phyloP scores from a whole-genome alignment of 2,329 filamentous ascomycete species.

The Ascochyta viciae-villosae region DNA sequence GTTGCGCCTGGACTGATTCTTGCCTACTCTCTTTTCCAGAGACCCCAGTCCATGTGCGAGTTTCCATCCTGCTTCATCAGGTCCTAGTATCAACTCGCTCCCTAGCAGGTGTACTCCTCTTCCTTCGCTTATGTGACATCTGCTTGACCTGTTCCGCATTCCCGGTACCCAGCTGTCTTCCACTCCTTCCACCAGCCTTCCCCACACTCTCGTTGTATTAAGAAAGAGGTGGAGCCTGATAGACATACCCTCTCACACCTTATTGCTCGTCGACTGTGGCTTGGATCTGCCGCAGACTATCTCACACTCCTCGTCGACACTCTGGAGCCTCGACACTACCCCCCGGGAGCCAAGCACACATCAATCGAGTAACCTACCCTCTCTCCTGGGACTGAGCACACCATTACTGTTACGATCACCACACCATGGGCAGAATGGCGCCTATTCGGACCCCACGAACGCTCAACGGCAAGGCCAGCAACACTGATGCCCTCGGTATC shows the following conservation, averaged over 20 bases:
- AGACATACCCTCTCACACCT: conserved; percentile 20
- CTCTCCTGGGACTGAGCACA: not conserved
- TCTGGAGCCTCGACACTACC: not conserved
- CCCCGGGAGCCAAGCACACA: not conserved
- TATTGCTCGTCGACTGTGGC: conserved; percentile 14
- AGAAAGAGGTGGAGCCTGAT: conserved; percentile 35
- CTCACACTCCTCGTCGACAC: not conserved
- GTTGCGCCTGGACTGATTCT: conserved; percentile 37
- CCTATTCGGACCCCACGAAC: conserved; percentile 34
- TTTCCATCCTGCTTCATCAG: conserved; percentile 29
- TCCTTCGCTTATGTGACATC: conserved; percentile 40
- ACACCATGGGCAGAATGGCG: conserved; percentile 43
- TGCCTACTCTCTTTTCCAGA: conserved; percentile 30
- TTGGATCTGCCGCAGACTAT: conserved; percentile 2
- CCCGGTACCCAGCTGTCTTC: conserved; percentile 29
- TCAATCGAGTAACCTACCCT: not conserved
- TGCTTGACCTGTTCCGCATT: conserved; percentile 31
- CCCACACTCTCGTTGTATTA: conserved; percentile 35
- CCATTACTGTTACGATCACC: conserved; percentile 1
- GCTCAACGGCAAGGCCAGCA: conserved; percentile 41
- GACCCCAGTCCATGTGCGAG: conserved; percentile 28
- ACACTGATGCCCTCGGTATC: conserved; percentile 43
- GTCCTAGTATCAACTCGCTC: conserved; percentile 29
- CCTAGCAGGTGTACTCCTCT: conserved; percentile 30
- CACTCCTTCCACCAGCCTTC: conserved; percentile 29